phyloP scores from a whole-genome alignment of 2,329 filamentous ascomycete species.

The Penicillium sp. region DNA sequence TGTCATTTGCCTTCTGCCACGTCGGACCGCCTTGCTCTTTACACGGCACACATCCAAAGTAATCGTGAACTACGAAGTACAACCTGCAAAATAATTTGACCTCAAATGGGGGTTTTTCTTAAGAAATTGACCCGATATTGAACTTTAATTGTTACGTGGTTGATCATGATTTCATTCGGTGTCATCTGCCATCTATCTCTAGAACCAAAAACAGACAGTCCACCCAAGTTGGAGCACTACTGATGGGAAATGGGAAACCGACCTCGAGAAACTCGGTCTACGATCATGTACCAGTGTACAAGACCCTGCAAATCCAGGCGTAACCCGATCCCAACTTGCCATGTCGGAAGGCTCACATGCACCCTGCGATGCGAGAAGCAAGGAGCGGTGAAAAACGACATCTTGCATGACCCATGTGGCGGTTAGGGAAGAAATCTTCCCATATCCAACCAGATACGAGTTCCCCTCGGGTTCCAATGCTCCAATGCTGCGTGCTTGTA shows the following conservation, averaged over 20 bases:
- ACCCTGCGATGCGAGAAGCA: constrained; percentile 10
- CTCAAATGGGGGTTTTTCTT: background rate
- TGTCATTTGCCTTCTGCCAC: constrained; percentile 24
- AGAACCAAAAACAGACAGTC: background rate
- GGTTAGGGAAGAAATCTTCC: background rate
- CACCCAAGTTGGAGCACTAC: background rate
- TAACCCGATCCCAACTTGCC: background rate
- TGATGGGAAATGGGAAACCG: background rate
- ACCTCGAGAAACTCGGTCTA: background rate
- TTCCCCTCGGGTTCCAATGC: background rate
- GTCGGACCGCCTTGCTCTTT: constrained; percentile 1
- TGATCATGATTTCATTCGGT: constrained; percentile 13
- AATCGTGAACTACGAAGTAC: background rate
- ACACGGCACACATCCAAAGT: background rate
- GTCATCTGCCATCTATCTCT: constrained; percentile 7
- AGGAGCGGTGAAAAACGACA: constrained; percentile 19
- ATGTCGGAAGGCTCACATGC: constrained; percentile 12
- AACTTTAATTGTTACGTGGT: constrained; percentile 1
- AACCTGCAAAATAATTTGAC: background rate
- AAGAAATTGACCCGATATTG: background rate
- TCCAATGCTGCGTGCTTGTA: background rate
- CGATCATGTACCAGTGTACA: background rate
- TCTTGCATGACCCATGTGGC: constrained; percentile 13
- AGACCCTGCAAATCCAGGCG: background rate
- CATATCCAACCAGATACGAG: background rate